Base-by-base conservation (phyloP, 1,284 basidiomycete genomes). In the Cryptococcus jaspeensis region DNA sequence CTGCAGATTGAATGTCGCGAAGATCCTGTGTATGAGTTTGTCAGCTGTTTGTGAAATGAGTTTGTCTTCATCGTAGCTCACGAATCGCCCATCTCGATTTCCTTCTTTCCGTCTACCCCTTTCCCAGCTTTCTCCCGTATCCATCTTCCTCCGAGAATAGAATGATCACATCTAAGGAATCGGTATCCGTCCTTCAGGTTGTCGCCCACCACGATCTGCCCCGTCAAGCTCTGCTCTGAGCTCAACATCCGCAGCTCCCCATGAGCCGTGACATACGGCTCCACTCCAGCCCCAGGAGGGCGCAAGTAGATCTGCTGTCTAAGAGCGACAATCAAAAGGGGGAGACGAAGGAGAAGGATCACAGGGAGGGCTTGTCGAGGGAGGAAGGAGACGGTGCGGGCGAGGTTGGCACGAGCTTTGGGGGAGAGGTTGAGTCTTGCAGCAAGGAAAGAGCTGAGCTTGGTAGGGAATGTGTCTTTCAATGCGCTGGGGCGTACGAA, bases 61-160 rank as follows among this genome's bases (percentile, higher is more conserved):
- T 12, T n/a, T 12, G 20, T 47, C 43, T n/a, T n/a, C n/a, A n/a
- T n/a, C n/a, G n/a, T 32, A 1, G 67, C 77, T 69, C 60, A 78
- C 74, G 71, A 76, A 60, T 79, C 81, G 61, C 90, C 89, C 46
- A 75, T 65, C 62, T 71, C 80, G 8, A 65, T 67, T 13, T 28
- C 80, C 79, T 35, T 73, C 22, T 55, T 52, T 2, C 35, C 49
- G 16, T 18, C 28, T 63, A 36, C 75, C 71, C 49, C 80, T 71
- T 56, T 43, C 45, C 63, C 43, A 35, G 49, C 25, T 6, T 52
- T 36, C 22, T 59, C 41, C 47, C 59, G 59, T n/a, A 86, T 83
- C 93, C 93, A 96, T 45, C 89, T 84, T 2, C 92, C 93, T 2
- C 92, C 92, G 3, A 97, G 79, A 20, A 96, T 80, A 3, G 89